Base-by-base conservation (phyloP, 2,329 filamentous ascomycete genomes). In the Aspergillus ochraceoroseus region DNA sequence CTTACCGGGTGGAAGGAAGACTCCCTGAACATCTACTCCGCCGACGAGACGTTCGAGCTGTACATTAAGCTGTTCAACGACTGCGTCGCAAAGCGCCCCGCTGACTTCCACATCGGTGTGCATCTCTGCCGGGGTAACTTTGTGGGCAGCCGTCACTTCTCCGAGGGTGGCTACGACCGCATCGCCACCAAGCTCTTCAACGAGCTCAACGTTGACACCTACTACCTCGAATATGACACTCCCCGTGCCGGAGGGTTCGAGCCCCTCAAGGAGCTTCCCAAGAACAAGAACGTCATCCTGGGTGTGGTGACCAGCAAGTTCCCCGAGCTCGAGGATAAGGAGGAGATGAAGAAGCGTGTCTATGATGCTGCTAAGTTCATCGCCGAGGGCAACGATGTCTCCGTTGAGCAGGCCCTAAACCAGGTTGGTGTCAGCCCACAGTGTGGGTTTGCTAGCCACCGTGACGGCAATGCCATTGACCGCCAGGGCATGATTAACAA, bases 51-150 rank as follows among this genome's bases (percentile, higher is more conserved):
- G 30, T 75, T 89, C 14, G 81, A 86, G 52, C 77, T 81, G 18
- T 89, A 89, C 65, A 83, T 89, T 61, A 71, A 75, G 46, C 77
- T 86, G 50, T 88, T 88, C 72, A 88, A 88, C 61, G 80, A 84
- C 62, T 78, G 74, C 55, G 72, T 86, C 56, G 68, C 71, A 54
- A 75, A 76, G 53, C 67, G 78, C 0, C 82, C 83, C 0, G 61
- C 70, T 2, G 83, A 88, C 57, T 77, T 88, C 71, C 83, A 87
- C 63, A 74, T 85, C 2, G 85, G 85, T 31, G 80, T 89, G 11
- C 85, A 89, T 58, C 70, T 88, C 36, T 88, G 85, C 72, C 75
- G 60, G 44, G 67, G 66, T 33, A 84, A 83, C 67, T 83, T 83
- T 61, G 77, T 81, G 48, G 76, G 77, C 39, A 77, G 76, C 13